Percentiles rank a stretch among this genome's conserved stretches.
phyloP scores from a whole-genome alignment of 1,139 yeast species.

The Saccharomycopsis phalli region DNA sequence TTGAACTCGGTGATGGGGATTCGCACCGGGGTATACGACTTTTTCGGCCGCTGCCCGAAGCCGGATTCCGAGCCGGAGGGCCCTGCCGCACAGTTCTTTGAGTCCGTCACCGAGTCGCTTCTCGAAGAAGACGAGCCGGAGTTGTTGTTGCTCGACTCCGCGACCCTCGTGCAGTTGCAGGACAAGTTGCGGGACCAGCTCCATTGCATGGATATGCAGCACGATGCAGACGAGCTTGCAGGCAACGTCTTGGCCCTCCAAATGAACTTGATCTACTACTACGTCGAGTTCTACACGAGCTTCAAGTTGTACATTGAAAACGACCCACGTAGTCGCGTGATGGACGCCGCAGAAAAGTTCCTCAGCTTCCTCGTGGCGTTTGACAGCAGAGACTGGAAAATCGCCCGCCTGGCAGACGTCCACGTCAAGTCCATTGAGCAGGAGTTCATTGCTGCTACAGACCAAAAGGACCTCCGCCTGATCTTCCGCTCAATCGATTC shows the following conservation, averaged over 20 bases:
- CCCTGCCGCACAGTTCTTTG: constrained; percentile 10
- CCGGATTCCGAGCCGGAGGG: constrained; percentile 6
- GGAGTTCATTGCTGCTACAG: constrained; percentile 4
- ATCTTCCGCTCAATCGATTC: constrained; percentile 7
- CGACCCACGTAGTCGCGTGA: no score
- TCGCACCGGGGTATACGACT: constrained; percentile 13
- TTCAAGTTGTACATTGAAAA: constrained; percentile 2
- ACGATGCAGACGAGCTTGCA: background rate
- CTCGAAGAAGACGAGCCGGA: no score
- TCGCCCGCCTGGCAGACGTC: no score
- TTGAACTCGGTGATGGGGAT: constrained; percentile 12
- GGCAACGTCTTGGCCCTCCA: constrained; percentile 10
- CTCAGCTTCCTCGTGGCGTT: no score
- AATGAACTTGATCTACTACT: constrained; percentile 8
- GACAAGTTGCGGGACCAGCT: background rate
- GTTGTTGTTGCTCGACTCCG: constrained; percentile 1
- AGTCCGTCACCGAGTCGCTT: constrained; percentile 9
- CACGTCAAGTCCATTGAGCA: constrained; percentile 9
- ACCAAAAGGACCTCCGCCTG: background rate
- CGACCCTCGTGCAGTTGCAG: background rate
- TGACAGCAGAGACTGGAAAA: no score
- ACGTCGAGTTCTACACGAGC: constrained; percentile 8
- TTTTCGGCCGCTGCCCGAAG: constrained; percentile 5
- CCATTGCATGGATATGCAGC: background rate
- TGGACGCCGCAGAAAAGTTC: no score